phyloP scores from a whole-genome alignment of 495 filamentous ascomycete species.

The Niebla homalea region DNA sequence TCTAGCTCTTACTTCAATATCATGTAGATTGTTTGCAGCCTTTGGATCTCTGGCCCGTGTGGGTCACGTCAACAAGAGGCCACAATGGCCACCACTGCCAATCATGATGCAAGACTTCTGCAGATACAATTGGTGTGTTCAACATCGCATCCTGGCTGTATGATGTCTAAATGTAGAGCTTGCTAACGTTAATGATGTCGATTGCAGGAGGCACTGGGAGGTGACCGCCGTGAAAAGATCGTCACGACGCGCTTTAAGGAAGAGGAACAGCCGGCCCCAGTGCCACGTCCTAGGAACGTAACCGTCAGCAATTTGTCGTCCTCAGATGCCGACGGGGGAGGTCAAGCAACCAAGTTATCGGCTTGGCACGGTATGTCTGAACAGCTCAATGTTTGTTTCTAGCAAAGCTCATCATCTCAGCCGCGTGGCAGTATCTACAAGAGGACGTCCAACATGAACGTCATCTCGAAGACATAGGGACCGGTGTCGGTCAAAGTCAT shows the following conservation, averaged over 20 bases:
- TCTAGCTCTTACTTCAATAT: too few relatives aligned
- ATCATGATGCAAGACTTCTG: background rate
- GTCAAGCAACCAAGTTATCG: background rate
- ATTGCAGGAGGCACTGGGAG: slow-evolving; percentile 2
- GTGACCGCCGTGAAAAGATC: slow-evolving; percentile 1
- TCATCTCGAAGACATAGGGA: slow-evolving; percentile 7
- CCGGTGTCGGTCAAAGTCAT: slow-evolving; percentile 12
- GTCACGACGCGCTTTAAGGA: slow-evolving; percentile 9
- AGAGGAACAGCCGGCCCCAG: background rate
- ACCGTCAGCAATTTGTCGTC: slow-evolving; percentile 4
- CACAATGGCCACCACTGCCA: background rate
- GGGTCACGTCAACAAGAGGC: background rate
- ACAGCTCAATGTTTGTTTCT: background rate
- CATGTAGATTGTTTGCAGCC: too few relatives aligned
- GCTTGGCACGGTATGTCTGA: background rate
- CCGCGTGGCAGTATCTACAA: slow-evolving; percentile 5
- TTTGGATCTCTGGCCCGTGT: too few relatives aligned
- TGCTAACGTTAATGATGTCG: too few relatives aligned
- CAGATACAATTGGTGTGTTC: background rate
- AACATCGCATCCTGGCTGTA: background rate
- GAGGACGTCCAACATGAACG: slow-evolving; percentile 9
- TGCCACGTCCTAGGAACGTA: too few relatives aligned
- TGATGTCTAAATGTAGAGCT: too few relatives aligned
- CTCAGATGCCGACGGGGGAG: background rate
- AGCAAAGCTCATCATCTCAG: background rate